phyloP scores from a whole-genome alignment of 148 eudicot genomes.

The Vaccinium macrocarpon region DNA sequence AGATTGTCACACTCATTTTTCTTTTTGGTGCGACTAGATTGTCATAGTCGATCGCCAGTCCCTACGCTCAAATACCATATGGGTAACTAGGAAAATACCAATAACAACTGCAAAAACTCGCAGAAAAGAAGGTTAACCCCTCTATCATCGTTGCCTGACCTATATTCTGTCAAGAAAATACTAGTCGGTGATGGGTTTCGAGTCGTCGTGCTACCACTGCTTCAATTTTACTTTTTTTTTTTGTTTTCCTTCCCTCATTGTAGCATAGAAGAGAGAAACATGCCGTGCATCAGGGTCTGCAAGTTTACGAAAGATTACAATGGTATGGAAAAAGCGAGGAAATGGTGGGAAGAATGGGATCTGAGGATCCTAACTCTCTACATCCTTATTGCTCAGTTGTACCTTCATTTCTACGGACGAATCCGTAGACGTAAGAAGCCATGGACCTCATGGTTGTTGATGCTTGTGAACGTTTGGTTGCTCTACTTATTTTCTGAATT shows the following conservation, averaged over 20 bases:
- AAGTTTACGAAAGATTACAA: background rate
- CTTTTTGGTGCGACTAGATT: no score
- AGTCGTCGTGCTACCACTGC: background rate
- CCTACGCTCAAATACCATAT: no score
- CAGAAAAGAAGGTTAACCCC: no score
- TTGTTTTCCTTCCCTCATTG: background rate
- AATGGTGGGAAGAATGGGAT: background rate
- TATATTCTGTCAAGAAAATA: background rate
- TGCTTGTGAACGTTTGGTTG: background rate
- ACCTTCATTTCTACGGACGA: background rate
- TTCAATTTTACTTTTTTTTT: background rate
- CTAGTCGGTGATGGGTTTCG: background rate
- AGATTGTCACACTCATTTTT: no score
- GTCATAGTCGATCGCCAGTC: no score
- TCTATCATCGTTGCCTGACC: background rate
- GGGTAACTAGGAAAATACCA: no score
- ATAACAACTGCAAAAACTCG: no score
- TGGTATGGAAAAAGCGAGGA: background rate
- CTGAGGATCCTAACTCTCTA: background rate
- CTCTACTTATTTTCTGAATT: slow-evolving; percentile 4
- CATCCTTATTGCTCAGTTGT: slow-evolving; percentile 5
- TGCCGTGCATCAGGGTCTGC: background rate
- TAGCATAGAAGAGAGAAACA: background rate
- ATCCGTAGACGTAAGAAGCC: background rate
- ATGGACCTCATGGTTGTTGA: no score